These are phyloP conservation scores for Pseudognaphalium luteoalbum DNA, from an alignment of 129 eudicot genomes.

Conservation along the genomic window DNA sequence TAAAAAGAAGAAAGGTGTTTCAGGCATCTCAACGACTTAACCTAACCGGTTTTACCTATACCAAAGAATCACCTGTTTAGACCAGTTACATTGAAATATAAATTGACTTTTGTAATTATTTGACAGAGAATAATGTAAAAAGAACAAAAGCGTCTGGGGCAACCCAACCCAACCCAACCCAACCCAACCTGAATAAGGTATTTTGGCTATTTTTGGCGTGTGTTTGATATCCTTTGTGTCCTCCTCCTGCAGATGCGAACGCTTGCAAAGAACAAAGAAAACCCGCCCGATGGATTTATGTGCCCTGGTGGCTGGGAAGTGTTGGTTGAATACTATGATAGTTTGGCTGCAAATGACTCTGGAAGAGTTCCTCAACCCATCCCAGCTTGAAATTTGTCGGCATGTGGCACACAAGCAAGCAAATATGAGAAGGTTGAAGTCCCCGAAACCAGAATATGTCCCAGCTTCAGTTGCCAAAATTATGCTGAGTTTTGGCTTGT, in stretches of 20 bases:
- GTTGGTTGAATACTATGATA: conserved; percentile 81
- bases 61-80: background rate
- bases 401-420: background rate
- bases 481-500: conserved; percentile 11
- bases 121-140: background rate
- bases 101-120: background rate
- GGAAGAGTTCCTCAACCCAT: conserved; percentile 67
- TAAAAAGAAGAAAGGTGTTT: background rate
- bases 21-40: background rate
- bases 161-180: background rate
- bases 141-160: background rate
- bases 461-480: conserved; percentile 10
- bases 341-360: conserved; percentile 58
- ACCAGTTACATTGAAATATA: no score
- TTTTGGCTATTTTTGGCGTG: background rate
- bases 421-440: background rate
- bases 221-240: background rate
- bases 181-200: background rate
- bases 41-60: background rate
- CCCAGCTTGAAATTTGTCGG: conserved; percentile 42
- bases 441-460: conserved; percentile 15
- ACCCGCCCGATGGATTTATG: conserved; percentile 97
- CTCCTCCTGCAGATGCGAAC: conserved; percentile 72
- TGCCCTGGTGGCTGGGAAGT: conserved; percentile 99
- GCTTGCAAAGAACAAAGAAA: conserved; percentile 86